Evolutionary conservation across 768 basidiomycete species (phyloP), one percentile per base, ranked within the genome.

Genomic region (Phlegmacium glaucopus): DNA sequence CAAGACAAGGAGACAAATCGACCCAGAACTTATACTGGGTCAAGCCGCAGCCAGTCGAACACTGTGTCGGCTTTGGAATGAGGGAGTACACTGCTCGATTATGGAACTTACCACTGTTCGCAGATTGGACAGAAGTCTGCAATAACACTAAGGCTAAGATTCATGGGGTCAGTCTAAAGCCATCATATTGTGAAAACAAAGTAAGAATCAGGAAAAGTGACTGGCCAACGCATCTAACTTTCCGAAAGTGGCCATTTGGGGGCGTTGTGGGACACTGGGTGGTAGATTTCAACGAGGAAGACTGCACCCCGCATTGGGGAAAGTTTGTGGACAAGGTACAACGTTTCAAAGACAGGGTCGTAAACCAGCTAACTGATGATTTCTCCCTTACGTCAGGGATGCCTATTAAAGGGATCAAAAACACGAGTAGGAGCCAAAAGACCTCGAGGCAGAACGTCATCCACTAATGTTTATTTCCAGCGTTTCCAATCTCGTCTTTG

Each of bases 41-140:
- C 11, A 49, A 57, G 11, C 59, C 60, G 6, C 47, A 44, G 16
- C 54, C 56, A 26, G 55, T 44, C 15, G 46, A 53, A 25, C 59
- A 54, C 10, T 71, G 68, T 45, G 42, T 53, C 17, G 60, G 54
- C 9, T 68, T 58, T 43, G 63, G 61, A 15, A 59, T 50, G 4
- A 53, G 62, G 45, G 61, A 64, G 39, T 69, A 68, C 38, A 61
- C 61, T 17, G 68, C 67, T 17, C 52, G 48, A 16, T 45, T 71
- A 18, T 36, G 52, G 45, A 59, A 63, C 34, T 28, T 60, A 22
- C 57, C 67, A 6, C 54, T 63, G 30, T 61, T 63, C 45, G 42
- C 58, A 9, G 55, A 62, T 39, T 59, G 62, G 63, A 57, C 39
- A 26, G 43, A 49, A 15, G 49, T 56, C 9, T 69, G 66, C 53